Evolutionary conservation across 208 protist species (phyloP).

Genomic region (Acanthamoeba culbertsoni): DNA sequence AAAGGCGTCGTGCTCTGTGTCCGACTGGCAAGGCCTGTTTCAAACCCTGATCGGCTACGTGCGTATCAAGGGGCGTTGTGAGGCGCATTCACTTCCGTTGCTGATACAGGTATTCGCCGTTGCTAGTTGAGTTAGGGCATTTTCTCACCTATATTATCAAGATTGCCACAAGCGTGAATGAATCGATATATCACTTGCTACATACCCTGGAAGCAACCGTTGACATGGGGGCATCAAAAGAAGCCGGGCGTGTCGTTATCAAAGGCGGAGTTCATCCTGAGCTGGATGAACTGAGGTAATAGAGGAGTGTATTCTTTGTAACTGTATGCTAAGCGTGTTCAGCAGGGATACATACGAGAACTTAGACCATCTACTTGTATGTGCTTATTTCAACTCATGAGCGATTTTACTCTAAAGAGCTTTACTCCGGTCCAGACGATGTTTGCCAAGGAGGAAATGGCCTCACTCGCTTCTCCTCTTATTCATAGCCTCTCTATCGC

Average conservation of each 20-base stretch:
- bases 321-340: not conserved
- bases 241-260: not conserved
- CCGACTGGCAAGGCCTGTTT: not conserved
- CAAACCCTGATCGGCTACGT: not conserved
- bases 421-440: not conserved
- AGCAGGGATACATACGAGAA: not conserved
- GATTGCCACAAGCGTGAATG: not conserved
- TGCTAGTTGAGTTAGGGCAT: not conserved
- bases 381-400: not conserved
- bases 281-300: not conserved
- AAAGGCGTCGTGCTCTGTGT: not conserved
- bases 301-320: not conserved
- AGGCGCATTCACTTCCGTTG: not conserved
- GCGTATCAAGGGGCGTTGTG: not conserved
- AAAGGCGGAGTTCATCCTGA: not conserved
- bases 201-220: not conserved
- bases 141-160: not conserved
- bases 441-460: slow-evolving; percentile 21
- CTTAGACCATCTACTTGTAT: not conserved
- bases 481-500: not conserved
- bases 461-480: not conserved
- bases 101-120: not conserved
- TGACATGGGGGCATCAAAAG: slow-evolving; percentile 21
- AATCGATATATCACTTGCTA: not conserved
- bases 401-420: too few relatives aligned